Conservation (phyloP, 768 basidiomycete genomes). For the Botryobasidium botryosum region DNA sequence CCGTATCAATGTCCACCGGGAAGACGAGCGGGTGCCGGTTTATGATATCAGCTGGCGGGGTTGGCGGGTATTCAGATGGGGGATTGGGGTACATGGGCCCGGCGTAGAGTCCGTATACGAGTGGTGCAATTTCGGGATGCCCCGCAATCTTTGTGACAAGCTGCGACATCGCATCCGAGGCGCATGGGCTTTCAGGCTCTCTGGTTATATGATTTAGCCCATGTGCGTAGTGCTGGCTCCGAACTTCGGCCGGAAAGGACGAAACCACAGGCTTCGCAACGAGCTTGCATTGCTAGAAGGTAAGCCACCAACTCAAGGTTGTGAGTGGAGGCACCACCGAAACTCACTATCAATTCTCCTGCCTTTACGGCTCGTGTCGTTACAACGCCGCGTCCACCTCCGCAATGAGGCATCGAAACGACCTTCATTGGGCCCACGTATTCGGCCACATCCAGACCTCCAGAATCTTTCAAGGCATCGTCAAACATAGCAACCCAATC, state of each 20-base stretch:
- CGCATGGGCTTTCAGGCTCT: background rate
- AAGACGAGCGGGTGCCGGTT: too few species aligned
- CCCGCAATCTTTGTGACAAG: too few species aligned
- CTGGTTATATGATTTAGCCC: background rate
- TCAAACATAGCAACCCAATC: too few species aligned
- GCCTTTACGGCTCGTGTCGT: conserved; percentile 3
- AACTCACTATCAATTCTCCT: conserved; percentile 6
- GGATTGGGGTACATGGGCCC: conserved; percentile 15
- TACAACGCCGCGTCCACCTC: conserved; percentile 10
- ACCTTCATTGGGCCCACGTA: conserved; percentile 7
- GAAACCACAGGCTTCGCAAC: background rate
- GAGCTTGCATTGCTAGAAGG: background rate
- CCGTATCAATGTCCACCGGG: too few species aligned
- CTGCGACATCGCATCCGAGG: background rate
- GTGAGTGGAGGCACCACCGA: too few species aligned
- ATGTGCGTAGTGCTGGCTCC: background rate
- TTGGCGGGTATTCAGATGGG: too few species aligned
- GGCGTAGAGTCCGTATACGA: conserved; percentile 18
- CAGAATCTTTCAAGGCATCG: too few species aligned
- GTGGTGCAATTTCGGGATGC: too few species aligned
- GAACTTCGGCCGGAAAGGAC: background rate
- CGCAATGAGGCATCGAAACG: background rate
- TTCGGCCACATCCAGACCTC: conserved; percentile 5
- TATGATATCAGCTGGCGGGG: too few species aligned
- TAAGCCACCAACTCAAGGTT: background rate